These are phyloP conservation scores for Cyclospora cayetanensis DNA, from an alignment of 169 alveolate genomes.

Conservation along the genomic window DNA sequence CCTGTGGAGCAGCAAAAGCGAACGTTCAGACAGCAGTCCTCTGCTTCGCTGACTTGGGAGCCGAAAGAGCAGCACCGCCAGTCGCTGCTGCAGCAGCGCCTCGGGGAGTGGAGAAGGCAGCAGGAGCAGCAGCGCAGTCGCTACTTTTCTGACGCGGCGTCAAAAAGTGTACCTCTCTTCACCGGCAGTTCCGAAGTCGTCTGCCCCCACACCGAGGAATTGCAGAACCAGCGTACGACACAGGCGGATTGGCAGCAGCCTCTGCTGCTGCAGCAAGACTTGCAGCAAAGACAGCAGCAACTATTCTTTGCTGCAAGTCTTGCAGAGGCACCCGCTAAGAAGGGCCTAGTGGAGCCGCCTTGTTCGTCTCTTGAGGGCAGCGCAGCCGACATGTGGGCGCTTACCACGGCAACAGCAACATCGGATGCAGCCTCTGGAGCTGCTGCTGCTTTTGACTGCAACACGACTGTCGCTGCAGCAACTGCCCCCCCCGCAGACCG, in stretches of 20 bases:
- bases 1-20: background rate
- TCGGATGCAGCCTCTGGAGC: background rate
- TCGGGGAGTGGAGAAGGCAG: background rate
- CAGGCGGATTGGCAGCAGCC: too few species aligned
- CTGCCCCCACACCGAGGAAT: too few species aligned
- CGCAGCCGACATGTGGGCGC: background rate
- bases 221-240: too few species aligned
- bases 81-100: background rate
- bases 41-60: background rate
- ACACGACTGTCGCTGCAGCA: background rate
- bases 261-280: too few species aligned
- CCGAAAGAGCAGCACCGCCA: background rate
- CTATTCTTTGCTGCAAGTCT: background rate
- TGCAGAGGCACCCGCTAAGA: background rate
- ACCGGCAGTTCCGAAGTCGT: too few species aligned
- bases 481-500: background rate
- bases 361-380: background rate
- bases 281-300: background rate
- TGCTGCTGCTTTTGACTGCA: background rate
- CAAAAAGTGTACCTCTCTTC: too few species aligned
- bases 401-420: background rate
- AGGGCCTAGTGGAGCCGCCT: background rate
- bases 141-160: too few species aligned
- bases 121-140: background rate
- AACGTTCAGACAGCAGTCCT: background rate